Evolutionary conservation across 1,284 basidiomycete species (phyloP).

Genomic region (Rugosomyces carneus): DNA sequence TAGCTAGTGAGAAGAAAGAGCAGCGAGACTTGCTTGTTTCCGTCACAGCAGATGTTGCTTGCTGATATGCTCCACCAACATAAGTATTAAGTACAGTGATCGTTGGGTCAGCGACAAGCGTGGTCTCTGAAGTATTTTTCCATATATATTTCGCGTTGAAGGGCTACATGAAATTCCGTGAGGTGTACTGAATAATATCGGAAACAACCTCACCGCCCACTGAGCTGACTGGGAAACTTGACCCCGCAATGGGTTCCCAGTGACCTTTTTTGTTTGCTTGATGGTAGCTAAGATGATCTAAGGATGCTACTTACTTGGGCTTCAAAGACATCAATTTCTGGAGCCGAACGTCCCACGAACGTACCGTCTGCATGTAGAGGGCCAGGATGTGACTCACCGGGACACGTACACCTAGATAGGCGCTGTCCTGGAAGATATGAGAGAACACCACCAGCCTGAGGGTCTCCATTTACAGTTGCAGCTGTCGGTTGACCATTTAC

Average conservation of each 20-base stretch:
- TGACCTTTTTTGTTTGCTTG: constrained; percentile 20
- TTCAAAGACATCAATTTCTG: constrained; percentile 80
- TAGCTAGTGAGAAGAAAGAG: too few relatives aligned
- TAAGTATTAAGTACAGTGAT: constrained; percentile 50
- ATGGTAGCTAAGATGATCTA: not conserved
- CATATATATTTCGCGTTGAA: constrained; percentile 52
- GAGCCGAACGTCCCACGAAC: constrained; percentile 70
- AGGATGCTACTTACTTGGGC: constrained; percentile 38
- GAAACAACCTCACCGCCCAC: constrained; percentile 51
- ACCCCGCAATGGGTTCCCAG: constrained; percentile 34
- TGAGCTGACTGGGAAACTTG: constrained; percentile 66
- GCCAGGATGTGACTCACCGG: constrained; percentile 71
- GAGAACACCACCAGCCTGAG: constrained; percentile 28
- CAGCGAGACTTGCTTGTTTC: constrained; percentile 33
- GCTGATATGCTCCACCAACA: constrained; percentile 57
- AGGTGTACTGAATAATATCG: not conserved
- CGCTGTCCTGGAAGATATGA: constrained; percentile 77
- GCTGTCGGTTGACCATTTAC: constrained; percentile 33
- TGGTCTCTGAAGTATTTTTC: constrained; percentile 44
- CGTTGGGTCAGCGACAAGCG: constrained; percentile 41
- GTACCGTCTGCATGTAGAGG: constrained; percentile 56
- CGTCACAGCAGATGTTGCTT: constrained; percentile 57
- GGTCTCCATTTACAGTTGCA: constrained; percentile 45
- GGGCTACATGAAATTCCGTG: constrained; percentile 32
- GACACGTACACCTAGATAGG: constrained; percentile 77